phyloP scores from a whole-genome alignment of 805 yeast genomes.

The Wickerhamomyces ciferrii region DNA sequence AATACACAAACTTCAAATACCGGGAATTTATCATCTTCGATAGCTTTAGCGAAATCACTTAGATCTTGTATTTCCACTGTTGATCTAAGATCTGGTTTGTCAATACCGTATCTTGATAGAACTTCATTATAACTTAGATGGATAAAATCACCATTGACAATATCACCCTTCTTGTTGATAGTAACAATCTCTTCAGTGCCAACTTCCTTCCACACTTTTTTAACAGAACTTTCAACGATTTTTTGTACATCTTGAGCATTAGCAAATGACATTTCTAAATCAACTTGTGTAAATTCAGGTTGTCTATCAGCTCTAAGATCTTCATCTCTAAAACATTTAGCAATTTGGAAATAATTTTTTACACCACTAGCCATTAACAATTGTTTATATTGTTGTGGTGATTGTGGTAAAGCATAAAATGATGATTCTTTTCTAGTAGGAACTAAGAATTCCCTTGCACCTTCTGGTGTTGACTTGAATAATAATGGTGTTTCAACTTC shows the following conservation, averaged over 20 bases:
- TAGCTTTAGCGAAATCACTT: slow-evolving; percentile 21
- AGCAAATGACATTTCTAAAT: slow-evolving; percentile 88
- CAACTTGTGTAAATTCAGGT: slow-evolving; percentile 97
- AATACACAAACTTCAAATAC: slow-evolving; percentile 73
- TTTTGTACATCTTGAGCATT: slow-evolving; percentile 59
- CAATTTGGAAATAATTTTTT: slow-evolving; percentile 80
- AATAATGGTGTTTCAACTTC: slow-evolving; percentile 92
- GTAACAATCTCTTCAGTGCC: slow-evolving; percentile 26
- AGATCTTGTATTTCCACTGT: slow-evolving; percentile 28
- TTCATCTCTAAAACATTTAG: slow-evolving; percentile 94
- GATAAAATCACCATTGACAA: slow-evolving; percentile 24
- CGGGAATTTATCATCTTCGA: slow-evolving; percentile 44
- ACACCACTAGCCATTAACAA: slow-evolving; percentile 92
- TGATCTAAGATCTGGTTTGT: slow-evolving; percentile 88
- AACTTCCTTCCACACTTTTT: slow-evolving; percentile 48
- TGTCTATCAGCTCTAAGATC: slow-evolving; percentile 93
- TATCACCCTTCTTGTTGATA: slow-evolving; percentile 11
- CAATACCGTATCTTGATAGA: slow-evolving; percentile 75
- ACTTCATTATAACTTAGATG: slow-evolving; percentile 65
- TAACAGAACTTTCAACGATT: slow-evolving; percentile 55
- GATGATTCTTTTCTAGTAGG: slow-evolving; percentile 66
- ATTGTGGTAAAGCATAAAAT: slow-evolving; percentile 92
- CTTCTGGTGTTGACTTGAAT: slow-evolving; percentile 96
- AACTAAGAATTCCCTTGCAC: slow-evolving; percentile 92
- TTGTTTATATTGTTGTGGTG: slow-evolving; percentile 97